phyloP scores from a whole-genome alignment of 306 rosid genomes.

The Citrullus mucosospermus region DNA sequence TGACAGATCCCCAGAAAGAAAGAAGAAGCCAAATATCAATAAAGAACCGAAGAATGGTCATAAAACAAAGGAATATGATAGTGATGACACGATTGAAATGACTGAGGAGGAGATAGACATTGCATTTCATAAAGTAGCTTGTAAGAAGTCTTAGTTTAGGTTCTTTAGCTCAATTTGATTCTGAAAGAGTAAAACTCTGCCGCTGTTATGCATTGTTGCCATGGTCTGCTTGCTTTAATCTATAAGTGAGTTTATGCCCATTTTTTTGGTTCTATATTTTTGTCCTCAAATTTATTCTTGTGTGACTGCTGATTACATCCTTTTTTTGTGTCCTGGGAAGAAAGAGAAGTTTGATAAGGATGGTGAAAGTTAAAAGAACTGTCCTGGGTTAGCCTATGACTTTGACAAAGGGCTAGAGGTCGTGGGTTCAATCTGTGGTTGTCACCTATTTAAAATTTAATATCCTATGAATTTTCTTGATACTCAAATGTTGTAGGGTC shows the following conservation, averaged over 20 bases:
- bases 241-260: not conserved
- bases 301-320: not conserved
- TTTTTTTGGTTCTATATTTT: not conserved
- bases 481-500: no score
- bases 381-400: no score
- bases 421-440: no score
- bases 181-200: not conserved
- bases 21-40: slow-evolving; percentile 13
- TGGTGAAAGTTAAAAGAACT: not conserved
- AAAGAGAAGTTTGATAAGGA: not conserved
- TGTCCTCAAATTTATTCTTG: not conserved
- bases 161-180: not conserved
- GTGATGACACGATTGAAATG: slow-evolving; percentile 87
- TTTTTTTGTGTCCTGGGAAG: not conserved
- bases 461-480: no score
- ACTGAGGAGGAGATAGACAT: slow-evolving; percentile 70
- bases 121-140: slow-evolving; percentile 44
- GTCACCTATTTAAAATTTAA: no score
- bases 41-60: not conserved
- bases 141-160: slow-evolving; percentile 16
- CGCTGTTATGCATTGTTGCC: not conserved
- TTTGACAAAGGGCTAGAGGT: no score
- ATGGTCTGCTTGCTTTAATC: not conserved
- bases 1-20: slow-evolving; percentile 13
- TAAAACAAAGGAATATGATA: slow-evolving; percentile 35